Conservation (phyloP, 2,329 filamentous ascomycete genomes). For the Colletotrichum spinosum region DNA sequence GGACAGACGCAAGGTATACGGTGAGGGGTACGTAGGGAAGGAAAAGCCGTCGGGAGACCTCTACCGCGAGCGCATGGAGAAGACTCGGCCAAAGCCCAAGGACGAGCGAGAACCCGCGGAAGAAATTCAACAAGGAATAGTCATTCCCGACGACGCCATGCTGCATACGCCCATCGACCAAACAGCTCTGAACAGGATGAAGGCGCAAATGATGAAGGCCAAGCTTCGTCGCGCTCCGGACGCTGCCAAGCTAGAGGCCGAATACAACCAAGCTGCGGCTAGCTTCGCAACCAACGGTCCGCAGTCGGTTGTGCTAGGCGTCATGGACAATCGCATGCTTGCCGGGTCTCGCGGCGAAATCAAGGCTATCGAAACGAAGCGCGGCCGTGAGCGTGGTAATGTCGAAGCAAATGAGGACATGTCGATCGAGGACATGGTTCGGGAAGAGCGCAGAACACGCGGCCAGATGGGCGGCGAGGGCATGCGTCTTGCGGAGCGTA, state of each 20-base stretch:
- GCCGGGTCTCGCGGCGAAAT: constrained; percentile 81
- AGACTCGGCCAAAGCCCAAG: constrained; percentile 55
- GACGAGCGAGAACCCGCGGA: constrained; percentile 32
- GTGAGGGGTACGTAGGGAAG: constrained; percentile 84
- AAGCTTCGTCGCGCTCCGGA: constrained; percentile 84
- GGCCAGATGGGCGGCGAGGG: constrained; percentile 84
- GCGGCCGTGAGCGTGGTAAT: constrained; percentile 84
- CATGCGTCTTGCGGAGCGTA: constrained; percentile 86
- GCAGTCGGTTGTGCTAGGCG: constrained; percentile 82
- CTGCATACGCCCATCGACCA: constrained; percentile 73
- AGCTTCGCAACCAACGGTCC: constrained; percentile 67
- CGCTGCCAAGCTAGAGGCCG: constrained; percentile 79
- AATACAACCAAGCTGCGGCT: constrained; percentile 83
- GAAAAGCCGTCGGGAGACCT: constrained; percentile 90
- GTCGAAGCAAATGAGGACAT: constrained; percentile 96
- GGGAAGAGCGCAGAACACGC: constrained; percentile 89
- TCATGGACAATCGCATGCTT: constrained; percentile 91
- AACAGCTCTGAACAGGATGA: constrained; percentile 87
- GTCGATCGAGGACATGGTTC: constrained; percentile 96
- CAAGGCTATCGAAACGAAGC: constrained; percentile 80
- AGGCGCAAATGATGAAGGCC: constrained; percentile 96
- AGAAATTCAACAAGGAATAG: constrained; percentile 63
- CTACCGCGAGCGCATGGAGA: constrained; percentile 79
- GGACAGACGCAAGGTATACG: constrained; percentile 85
- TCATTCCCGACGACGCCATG: constrained; percentile 66